Evolutionary conservation across 352 stramenopile genomes (phyloP).

Genomic region (Phytophthora syringae): DNA sequence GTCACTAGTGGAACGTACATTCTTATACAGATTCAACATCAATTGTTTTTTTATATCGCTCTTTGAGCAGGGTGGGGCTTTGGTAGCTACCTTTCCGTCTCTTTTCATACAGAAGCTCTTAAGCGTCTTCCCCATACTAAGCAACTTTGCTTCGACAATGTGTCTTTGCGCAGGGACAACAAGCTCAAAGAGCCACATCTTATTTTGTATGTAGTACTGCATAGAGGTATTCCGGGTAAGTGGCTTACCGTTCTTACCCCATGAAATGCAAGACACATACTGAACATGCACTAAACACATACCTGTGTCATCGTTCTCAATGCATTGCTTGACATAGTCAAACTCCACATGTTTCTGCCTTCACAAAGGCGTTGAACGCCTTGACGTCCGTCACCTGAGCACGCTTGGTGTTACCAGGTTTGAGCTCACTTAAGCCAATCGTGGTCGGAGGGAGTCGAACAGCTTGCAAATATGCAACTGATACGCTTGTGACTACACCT

Average conservation of each 20-base stretch:
- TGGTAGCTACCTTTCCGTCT: slow-evolving; percentile 32
- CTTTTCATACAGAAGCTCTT: slow-evolving; percentile 22
- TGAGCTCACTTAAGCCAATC: background rate
- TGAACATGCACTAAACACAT: background rate
- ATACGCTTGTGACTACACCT: background rate
- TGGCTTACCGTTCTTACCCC: slow-evolving; percentile 15
- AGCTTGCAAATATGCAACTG: slow-evolving; percentile 2
- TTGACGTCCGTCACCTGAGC: background rate
- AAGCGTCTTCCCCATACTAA: slow-evolving; percentile 1
- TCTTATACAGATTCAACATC: slow-evolving; percentile 33
- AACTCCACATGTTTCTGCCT: background rate
- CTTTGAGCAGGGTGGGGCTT: slow-evolving; percentile 34
- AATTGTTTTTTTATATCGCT: slow-evolving; percentile 23
- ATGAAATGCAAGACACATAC: slow-evolving; percentile 17
- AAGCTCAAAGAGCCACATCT: slow-evolving; percentile 6
- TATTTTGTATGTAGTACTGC: slow-evolving; percentile 16
- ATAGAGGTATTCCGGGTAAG: slow-evolving; percentile 12
- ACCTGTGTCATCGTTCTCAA: background rate
- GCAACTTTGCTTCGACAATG: slow-evolving; percentile 6
- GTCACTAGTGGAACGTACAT: slow-evolving; percentile 10
- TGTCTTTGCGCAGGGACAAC: background rate
- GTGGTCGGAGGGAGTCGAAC: background rate
- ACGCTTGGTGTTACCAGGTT: background rate
- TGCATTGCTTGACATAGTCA: background rate
- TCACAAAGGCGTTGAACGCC: background rate